Evolutionary conservation across 768 basidiomycete species (phyloP).

Genomic region (Lenzites betulinus): DNA sequence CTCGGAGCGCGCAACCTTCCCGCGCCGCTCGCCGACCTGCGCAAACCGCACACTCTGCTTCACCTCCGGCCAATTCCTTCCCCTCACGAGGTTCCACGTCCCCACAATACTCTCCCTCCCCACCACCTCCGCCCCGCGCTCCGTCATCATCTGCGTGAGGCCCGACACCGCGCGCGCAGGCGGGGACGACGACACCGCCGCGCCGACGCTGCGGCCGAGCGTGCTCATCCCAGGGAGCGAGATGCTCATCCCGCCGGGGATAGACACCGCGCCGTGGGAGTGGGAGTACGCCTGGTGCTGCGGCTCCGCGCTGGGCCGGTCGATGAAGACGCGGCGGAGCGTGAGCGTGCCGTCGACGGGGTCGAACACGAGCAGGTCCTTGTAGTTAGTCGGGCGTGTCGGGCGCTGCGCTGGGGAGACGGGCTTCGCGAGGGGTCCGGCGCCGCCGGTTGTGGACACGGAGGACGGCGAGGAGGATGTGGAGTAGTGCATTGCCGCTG

Average conservation of each 20-base stretch:
- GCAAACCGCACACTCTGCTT: conserved; percentile 34
- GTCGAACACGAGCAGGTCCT: conserved; percentile 72
- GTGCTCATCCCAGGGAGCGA: conserved; percentile 59
- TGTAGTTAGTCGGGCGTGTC: conserved; percentile 48
- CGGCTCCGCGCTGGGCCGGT: conserved; percentile 33
- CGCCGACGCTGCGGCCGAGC: conserved; percentile 37
- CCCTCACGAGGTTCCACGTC: conserved; percentile 63
- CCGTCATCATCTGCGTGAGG: conserved; percentile 36
- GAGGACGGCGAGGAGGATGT: conserved; percentile 33
- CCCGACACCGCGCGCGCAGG: conserved; percentile 37
- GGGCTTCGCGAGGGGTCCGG: conserved; percentile 31
- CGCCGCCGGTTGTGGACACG: conserved; percentile 19
- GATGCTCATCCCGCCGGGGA: conserved; percentile 53
- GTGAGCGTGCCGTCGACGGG: conserved; percentile 56
- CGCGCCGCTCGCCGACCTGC: conserved; percentile 1
- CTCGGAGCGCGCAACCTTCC: conserved; percentile 35
- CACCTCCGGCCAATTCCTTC: conserved; percentile 55
- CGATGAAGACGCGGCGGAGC: conserved; percentile 54
- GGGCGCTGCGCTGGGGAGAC: conserved; percentile 30
- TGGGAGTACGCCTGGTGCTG: neutral
- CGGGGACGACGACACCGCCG: conserved; percentile 15
- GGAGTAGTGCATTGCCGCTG: conserved; percentile 29
- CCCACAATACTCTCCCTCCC: conserved; percentile 50
- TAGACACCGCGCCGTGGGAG: conserved; percentile 31
- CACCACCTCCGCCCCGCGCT: conserved; percentile 37